These are phyloP conservation scores for Wickerhamomyces alni DNA, from an alignment of 805 yeast genomes.

Conservation along the genomic window DNA sequence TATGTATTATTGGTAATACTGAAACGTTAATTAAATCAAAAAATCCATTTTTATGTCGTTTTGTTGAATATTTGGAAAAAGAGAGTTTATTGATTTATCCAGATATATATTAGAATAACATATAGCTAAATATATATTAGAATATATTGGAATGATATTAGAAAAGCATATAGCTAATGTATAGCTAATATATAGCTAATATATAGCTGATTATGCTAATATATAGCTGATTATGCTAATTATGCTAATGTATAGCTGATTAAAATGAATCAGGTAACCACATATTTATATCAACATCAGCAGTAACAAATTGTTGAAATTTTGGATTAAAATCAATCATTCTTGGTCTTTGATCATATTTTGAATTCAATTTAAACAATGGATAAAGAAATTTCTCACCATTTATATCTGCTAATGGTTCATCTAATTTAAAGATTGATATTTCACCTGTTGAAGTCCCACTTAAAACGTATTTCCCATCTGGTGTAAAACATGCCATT, in stretches of 20 bases:
- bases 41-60: neutral
- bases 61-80: slow-evolving; percentile 7
- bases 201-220: too few species aligned
- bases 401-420: slow-evolving; percentile 1
- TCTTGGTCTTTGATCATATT: slow-evolving; percentile 32
- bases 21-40: slow-evolving; percentile 42
- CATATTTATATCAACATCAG: slow-evolving; percentile 16
- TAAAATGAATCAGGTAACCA: slow-evolving; percentile 18
- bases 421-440: slow-evolving; percentile 44
- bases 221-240: too few species aligned
- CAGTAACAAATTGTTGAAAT: slow-evolving; percentile 22
- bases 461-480: slow-evolving; percentile 54
- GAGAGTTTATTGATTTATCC: slow-evolving; percentile 2
- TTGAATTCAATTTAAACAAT: slow-evolving; percentile 7
- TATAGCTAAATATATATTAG: too few species aligned
- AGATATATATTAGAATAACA: too few species aligned
- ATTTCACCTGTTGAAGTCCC: slow-evolving; percentile 53
- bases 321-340: slow-evolving; percentile 36
- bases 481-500: slow-evolving; percentile 56
- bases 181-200: too few species aligned
- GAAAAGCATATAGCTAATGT: too few species aligned
- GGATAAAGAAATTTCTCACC: slow-evolving; percentile 10
- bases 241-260: too few species aligned
- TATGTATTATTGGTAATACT: slow-evolving; percentile 83
- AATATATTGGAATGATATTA: too few species aligned